Evolutionary conservation across 106 monocot genomes (phyloP), one percentile per base, ranked within the genome.

Genomic region (Dactylorhiza incarnata): DNA sequence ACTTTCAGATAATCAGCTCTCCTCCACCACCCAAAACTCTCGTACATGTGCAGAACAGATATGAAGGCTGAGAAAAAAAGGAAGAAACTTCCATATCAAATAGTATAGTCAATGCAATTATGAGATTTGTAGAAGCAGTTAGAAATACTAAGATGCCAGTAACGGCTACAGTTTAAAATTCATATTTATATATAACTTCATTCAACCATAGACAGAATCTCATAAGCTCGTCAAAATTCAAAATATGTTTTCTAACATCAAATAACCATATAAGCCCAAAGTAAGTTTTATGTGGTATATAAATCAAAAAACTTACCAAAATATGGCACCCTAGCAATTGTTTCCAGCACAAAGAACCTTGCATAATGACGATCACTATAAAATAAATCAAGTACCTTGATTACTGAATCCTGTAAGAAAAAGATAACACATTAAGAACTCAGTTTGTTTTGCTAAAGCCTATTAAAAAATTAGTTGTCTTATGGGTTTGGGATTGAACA

Each of bases 11-110:
- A 99, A 83, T 99, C 99, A 82, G 91, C 89, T 90, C 84, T 87
- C 78, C 99, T 94, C 99, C 94, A 99, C 94, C 91, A 99, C 50
- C 99, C 99, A 85, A 87, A 91, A 78, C 88, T 99, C 78, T 99
- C 99, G 79, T 99, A 99, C 85, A 94, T 25, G 83, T 94, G 99
- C 68, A 99, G 74, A 83, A 99, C 94, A 73, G 99, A 99, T 83
- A 92, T 94, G 81, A 99, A 99, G 20, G 94, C 99, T 99, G 82
- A 48, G 16, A 46, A 9, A 23, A 23, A 43, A 49, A 80, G 3
- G 26, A 67, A 46, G 9, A 13, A 67, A 15, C n/a, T 4, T 55
- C 3, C 4, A 17, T 17, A 44, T 71, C 26, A 17, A 25, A 19
- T 29, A 78, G 29, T 48, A 72, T 46, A 46, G 44, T 29, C 53